Evolutionary conservation across 371 early-diverging fungal species (phyloP), one percentile per base, ranked within the genome.

Genomic region (Enterospora canceri): DNA sequence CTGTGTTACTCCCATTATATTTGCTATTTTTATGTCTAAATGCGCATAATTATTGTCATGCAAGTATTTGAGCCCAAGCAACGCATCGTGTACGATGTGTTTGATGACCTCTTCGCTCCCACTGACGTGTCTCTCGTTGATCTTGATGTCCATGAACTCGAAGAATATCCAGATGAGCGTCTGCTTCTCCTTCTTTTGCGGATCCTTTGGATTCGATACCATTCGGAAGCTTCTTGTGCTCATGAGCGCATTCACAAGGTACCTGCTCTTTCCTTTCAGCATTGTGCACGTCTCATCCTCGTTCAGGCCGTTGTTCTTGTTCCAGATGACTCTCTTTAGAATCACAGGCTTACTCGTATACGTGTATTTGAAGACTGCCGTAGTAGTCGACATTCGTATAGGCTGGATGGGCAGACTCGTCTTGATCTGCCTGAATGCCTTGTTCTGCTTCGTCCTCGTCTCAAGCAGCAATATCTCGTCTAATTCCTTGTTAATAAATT

Each of bases 11-110:
- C 76, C 79, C 82, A 81, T 81, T 1, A 81, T 68, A 63, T 81
- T 81, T 31, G 73, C 74, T 51, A 81, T 74, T 63, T 81, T 81
- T 2, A 81, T 26, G 57, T 81, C 82, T 24, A 81, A 66, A 67
- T 81, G 82, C 50, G 73, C 78, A 35, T 79, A 77, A 26, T 69
- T 64, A 15, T 62, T 47, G 16, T 57, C 47, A 50, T 81, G 82
- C 40, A 81, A 23, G 54, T 79, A 79, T 24, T 68, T 33, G 1
- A 79, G 58, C 5, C 78, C 82, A 16, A 65, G 24, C 3, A 81
- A 35, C 1, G 69, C 46, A 51, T 79, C 78, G 19, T 29, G 59
- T 1, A 77, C 28, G 34, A 81, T 78, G 1, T 65, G 50, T 46
- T 71, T 69, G 47, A 81, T 76, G 31, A 51, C 67, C n/a, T 62